Percentiles rank a stretch among this genome's conserved stretches.
Evolutionary conservation across 1,139 yeast species (phyloP).

Genomic region (Blastobotrys ciferrii): DNA sequence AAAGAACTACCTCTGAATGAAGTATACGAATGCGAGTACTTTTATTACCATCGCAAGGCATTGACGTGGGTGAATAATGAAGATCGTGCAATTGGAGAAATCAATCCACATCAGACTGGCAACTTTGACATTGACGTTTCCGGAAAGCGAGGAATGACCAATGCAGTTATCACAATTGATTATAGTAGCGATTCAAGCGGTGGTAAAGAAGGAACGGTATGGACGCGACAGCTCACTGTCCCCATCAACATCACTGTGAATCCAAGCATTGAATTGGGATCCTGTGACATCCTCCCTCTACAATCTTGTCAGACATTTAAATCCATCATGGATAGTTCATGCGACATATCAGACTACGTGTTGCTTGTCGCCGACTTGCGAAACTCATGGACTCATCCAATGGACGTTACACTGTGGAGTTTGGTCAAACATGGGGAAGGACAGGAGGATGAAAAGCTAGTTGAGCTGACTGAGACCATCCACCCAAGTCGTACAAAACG

Average conservation of each 20-base stretch:
- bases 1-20: constrained; percentile 57
- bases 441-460: constrained; percentile 25
- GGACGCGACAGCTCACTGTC: constrained; percentile 55
- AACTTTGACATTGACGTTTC: constrained; percentile 56
- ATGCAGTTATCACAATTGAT: constrained; percentile 63
- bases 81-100: constrained; percentile 17
- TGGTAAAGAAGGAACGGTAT: constrained; percentile 26
- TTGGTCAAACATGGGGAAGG: constrained; percentile 35
- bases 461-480: constrained; percentile 34
- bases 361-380: constrained; percentile 65
- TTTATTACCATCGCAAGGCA: constrained; percentile 57
- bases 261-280: constrained; percentile 69
- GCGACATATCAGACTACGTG: constrained; percentile 51
- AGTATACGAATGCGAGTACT: constrained; percentile 72
- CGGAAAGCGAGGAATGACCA: constrained; percentile 74
- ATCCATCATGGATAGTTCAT: constrained; percentile 18
- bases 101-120: constrained; percentile 29
- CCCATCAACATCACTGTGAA: constrained; percentile 69
- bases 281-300: constrained; percentile 65
- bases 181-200: constrained; percentile 45
- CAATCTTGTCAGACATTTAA: constrained; percentile 22
- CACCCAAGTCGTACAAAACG: constrained; percentile 56
- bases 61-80: constrained; percentile 38
- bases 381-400: constrained; percentile 56
- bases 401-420: constrained; percentile 39